A percentile compares a stretch with the other conserved stretches of the same genome.
Conservation (phyloP, 495 filamentous ascomycete genomes). For the Neurospora sp. region DNA sequence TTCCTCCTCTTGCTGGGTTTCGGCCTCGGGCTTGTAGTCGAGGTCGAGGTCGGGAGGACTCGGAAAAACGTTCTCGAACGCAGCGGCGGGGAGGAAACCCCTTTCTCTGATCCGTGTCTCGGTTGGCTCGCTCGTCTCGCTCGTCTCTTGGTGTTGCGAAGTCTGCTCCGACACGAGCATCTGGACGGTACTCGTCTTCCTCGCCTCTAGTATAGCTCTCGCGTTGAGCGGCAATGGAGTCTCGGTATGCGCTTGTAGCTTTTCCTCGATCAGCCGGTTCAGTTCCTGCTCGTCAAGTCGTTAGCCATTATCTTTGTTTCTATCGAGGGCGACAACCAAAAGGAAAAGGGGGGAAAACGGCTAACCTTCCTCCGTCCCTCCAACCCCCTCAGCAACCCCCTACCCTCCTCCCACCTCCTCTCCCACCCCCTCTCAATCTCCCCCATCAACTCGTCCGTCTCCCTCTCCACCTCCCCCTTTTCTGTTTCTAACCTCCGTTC, state of each 20-base stretch:
- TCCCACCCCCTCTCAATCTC: conserved; percentile 21
- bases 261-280: conserved; percentile 26
- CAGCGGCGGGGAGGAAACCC: background rate
- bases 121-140: background rate
- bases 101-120: background rate
- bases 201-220: background rate
- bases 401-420: conserved; percentile 12
- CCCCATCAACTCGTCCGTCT: conserved; percentile 18
- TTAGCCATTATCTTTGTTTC: no score
- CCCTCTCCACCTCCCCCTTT: conserved; percentile 17
- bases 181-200: background rate
- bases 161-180: background rate
- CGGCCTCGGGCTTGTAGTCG: background rate
- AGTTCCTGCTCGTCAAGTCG: no score
- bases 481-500: conserved; percentile 11
- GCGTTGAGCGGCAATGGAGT: conserved; percentile 7
- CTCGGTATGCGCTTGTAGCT: conserved; percentile 9
- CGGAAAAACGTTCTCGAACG: background rate
- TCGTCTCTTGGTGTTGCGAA: background rate
- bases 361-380: conserved; percentile 24
- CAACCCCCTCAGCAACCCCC: conserved; percentile 14
- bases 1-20: background rate
- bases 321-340: no score
- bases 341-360: no score
- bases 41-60: background rate